Evolutionary conservation across 768 basidiomycete species (phyloP).

Genomic region (Amanita phalloides): DNA sequence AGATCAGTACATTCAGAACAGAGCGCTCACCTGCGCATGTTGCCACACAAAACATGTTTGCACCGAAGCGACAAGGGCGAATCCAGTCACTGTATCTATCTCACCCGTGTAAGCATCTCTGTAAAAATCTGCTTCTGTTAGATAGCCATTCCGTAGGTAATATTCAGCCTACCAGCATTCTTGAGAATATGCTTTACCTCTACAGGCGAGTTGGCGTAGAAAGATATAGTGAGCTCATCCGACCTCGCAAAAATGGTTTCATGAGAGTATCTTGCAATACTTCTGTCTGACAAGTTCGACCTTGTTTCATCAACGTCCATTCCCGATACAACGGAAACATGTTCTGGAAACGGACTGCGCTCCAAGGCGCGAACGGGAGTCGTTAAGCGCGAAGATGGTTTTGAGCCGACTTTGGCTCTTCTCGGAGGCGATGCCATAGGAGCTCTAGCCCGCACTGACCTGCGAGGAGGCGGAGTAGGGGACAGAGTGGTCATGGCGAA

Average conservation of each 20-base stretch:
- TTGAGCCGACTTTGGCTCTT: conserved; percentile 17
- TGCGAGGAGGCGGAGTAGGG: conserved; percentile 48
- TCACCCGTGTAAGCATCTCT: conserved; percentile 58
- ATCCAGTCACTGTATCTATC: conserved; percentile 63
- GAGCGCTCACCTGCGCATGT: conserved; percentile 46
- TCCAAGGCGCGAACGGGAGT: conserved; percentile 23
- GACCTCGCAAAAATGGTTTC: conserved; percentile 61
- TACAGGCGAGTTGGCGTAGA: conserved; percentile 60
- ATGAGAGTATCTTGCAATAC: conserved; percentile 20
- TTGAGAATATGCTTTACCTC: conserved; percentile 67
- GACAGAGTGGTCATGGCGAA: conserved; percentile 50
- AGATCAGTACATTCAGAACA: not conserved
- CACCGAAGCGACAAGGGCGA: conserved; percentile 59
- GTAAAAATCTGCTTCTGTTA: conserved; percentile 44
- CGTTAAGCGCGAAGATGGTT: conserved; percentile 28
- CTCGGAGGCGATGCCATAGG: conserved; percentile 19
- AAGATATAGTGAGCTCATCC: conserved; percentile 53
- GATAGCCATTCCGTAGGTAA: not conserved
- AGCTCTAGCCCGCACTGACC: conserved; percentile 28
- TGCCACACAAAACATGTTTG: conserved; percentile 81
- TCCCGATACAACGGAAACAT: conserved; percentile 33
- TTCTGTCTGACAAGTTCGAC: conserved; percentile 26
- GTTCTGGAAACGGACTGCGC: conserved; percentile 15
- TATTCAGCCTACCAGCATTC: conserved; percentile 43
- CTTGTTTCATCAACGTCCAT: conserved; percentile 63